These are phyloP conservation scores for Mentha longifolia DNA, from an alignment of 257 asterid genomes.

Conservation along the genomic window DNA sequence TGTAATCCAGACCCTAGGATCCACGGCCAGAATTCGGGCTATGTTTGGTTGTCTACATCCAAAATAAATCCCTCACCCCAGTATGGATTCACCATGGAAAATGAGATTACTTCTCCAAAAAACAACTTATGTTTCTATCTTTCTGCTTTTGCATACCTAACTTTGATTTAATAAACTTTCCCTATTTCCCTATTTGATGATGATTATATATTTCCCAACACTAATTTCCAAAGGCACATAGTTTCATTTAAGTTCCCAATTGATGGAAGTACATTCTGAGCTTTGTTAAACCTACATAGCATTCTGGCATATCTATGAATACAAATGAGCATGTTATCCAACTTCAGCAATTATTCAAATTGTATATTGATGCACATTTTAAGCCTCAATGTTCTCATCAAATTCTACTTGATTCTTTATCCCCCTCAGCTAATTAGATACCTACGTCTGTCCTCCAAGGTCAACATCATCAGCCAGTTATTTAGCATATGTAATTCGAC, in stretches of 20 bases:
- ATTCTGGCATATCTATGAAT: not conserved
- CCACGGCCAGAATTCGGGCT: slow-evolving; percentile 10
- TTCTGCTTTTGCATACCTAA: not conserved
- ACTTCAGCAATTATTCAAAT: slow-evolving; percentile 17
- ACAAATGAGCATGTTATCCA: not conserved
- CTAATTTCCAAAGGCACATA: slow-evolving; percentile 20
- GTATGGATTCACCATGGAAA: not conserved
- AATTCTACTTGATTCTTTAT: too few species aligned
- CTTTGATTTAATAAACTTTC: not conserved
- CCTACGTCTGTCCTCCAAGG: slow-evolving; percentile 21
- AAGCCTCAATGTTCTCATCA: slow-evolving; percentile 9
- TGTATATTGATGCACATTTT: slow-evolving; percentile 7
- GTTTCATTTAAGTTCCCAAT: slow-evolving; percentile 13
- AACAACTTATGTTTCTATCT: not conserved
- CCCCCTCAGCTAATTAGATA: slow-evolving; percentile 7
- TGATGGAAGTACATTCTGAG: not conserved
- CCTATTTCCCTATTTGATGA: slow-evolving; percentile 15
- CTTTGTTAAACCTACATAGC: slow-evolving; percentile 4
- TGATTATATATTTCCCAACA: slow-evolving; percentile 16
- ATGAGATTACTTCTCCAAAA: not conserved
- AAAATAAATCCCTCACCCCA: not conserved
- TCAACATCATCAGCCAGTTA: slow-evolving; percentile 11
- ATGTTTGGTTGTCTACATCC: not conserved
- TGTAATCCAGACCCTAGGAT: slow-evolving; percentile 10
- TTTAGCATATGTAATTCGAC: slow-evolving; percentile 14